Evolutionary conservation across 768 basidiomycete genomes (phyloP).

Genomic region (Pleurotus salmoneostramineus): DNA sequence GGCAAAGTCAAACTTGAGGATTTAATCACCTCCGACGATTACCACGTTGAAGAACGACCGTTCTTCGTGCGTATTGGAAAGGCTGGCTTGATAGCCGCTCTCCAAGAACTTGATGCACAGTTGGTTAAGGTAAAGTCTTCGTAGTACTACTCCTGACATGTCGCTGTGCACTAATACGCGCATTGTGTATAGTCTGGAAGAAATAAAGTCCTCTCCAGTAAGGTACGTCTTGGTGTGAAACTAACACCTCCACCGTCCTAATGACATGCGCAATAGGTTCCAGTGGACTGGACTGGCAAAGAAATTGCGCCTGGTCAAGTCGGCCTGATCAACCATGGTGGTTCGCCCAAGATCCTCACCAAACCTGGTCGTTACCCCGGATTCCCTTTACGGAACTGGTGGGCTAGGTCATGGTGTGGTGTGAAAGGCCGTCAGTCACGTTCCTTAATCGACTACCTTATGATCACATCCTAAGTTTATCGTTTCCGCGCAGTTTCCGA

Average conservation of each 20-base stretch:
- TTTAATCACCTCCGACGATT: conserved; percentile 46
- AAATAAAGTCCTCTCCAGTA: conserved; percentile 57
- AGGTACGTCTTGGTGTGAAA: conserved; percentile 26
- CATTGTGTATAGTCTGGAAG: conserved; percentile 44
- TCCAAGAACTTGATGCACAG: conserved; percentile 66
- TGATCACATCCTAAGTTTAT: neutral
- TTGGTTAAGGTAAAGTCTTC: conserved; percentile 40
- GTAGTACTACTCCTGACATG: neutral
- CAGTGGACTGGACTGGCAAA: conserved; percentile 65
- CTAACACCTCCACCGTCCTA: neutral
- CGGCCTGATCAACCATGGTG: conserved; percentile 80
- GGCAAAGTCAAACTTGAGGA: conserved; percentile 20
- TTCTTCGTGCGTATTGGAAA: conserved; percentile 71
- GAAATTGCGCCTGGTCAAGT: conserved; percentile 71
- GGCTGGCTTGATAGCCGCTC: conserved; percentile 63
- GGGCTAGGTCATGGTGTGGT: conserved; percentile 73
- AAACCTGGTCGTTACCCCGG: conserved; percentile 75
- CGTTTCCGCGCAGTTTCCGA: conserved; percentile 58
- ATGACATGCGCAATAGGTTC: conserved; percentile 28
- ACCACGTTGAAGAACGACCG: conserved; percentile 51
- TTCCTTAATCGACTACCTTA: neutral
- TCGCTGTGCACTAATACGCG: conserved; percentile 7
- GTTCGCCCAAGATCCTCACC: conserved; percentile 71
- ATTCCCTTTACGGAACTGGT: conserved; percentile 79
- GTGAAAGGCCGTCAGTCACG: conserved; percentile 56